Conservation (phyloP, 805 yeast genomes). For the Saccharomycopsis olivae region DNA sequence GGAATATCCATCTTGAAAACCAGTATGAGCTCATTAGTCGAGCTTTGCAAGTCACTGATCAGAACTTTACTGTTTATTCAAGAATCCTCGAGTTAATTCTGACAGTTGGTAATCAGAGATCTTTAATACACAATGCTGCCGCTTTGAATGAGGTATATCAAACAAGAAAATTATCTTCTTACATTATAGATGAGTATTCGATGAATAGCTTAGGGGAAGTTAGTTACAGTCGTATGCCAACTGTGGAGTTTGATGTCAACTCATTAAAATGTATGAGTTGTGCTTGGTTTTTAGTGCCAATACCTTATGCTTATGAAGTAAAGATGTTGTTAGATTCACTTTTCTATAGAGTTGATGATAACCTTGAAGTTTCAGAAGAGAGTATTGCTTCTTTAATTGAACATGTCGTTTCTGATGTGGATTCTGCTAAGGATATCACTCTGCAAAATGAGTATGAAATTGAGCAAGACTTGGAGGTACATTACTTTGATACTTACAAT, state of each 20-base stretch:
- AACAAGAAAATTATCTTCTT: background rate
- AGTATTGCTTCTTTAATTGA: background rate
- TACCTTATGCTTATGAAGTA: slow-evolving; percentile 12
- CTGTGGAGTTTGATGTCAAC: slow-evolving; percentile 9
- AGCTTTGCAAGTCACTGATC: background rate
- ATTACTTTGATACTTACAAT: background rate
- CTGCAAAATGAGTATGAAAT: too few species aligned
- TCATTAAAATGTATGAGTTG: slow-evolving; percentile 4
- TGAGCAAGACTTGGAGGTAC: background rate
- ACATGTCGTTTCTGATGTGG: background rate
- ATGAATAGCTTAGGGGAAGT: background rate
- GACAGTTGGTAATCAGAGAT: slow-evolving; percentile 5
- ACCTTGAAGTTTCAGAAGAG: too few species aligned
- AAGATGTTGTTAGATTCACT: slow-evolving; percentile 5
- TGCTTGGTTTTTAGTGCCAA: slow-evolving; percentile 14
- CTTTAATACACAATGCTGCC: slow-evolving; percentile 3
- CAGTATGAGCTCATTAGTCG: slow-evolving; percentile 6
- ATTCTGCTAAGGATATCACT: background rate
- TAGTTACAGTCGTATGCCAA: background rate
- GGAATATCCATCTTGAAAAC: slow-evolving; percentile 5
- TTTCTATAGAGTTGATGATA: background rate
- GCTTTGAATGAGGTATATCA: slow-evolving; percentile 7
- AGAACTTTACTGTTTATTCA: background rate
- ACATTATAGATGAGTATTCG: background rate
- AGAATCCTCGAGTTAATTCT: background rate